phyloP scores from a whole-genome alignment of 352 stramenopile species.

The Phytophthora hybrid region DNA sequence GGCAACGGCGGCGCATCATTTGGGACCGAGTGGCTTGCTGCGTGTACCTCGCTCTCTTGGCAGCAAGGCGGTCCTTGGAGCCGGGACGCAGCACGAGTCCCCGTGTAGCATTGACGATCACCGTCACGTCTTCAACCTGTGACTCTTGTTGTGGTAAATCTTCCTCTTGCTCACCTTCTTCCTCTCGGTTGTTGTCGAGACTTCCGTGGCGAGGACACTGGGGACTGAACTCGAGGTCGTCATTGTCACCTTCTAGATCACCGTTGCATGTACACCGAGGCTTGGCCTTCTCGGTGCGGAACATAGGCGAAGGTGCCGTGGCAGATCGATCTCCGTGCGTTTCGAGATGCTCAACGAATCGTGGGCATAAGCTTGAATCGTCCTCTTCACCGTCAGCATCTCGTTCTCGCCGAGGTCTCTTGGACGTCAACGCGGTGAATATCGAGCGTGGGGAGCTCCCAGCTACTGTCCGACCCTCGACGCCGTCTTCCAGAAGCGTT shows the following conservation, averaged over 20 bases:
- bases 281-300: constrained; percentile 23
- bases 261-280: constrained; percentile 14
- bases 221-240: neutral
- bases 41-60: constrained; percentile 26
- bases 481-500: constrained; percentile 27
- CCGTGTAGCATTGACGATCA: constrained; percentile 61
- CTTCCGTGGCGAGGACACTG: constrained; percentile 7
- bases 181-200: constrained; percentile 32
- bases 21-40: constrained; percentile 45
- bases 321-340: constrained; percentile 18
- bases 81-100: constrained; percentile 47
- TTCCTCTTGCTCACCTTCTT: constrained; percentile 16
- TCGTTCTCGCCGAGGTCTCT: constrained; percentile 18
- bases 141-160: constrained; percentile 1
- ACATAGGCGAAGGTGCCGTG: constrained; percentile 22
- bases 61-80: constrained; percentile 35
- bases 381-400: constrained; percentile 14
- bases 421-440: constrained; percentile 15
- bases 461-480: constrained; percentile 31
- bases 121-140: constrained; percentile 44
- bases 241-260: neutral
- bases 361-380: constrained; percentile 20
- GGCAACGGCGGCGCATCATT: constrained; percentile 66
- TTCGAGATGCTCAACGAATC: constrained; percentile 33
- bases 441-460: constrained; percentile 22